These are phyloP conservation scores for Helicostylum pulchrum DNA, from an alignment of 192 early-diverging fungal genomes.

Conservation along the genomic window DNA sequence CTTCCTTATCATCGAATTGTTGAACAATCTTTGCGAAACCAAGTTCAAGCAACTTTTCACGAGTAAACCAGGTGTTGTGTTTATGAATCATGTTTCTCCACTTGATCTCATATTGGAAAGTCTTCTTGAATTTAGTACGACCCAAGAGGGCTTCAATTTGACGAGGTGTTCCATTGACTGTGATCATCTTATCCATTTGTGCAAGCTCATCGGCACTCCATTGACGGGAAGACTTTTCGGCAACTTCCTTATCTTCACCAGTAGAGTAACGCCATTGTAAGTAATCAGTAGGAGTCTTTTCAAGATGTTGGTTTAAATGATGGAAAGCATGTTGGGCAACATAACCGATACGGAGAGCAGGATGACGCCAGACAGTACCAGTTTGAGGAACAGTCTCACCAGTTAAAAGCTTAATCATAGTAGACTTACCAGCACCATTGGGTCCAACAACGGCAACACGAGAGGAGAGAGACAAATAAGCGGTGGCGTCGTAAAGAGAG, in stretches of 20 bases:
- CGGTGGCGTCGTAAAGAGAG: conserved; percentile 59
- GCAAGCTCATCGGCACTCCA: conserved; percentile 64
- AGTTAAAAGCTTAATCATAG: conserved; percentile 78
- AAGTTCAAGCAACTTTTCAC: conserved; percentile 65
- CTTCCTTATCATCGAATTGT: conserved; percentile 76
- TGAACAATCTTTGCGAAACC: conserved; percentile 76
- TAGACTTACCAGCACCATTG: conserved; percentile 86
- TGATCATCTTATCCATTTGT: conserved; percentile 60
- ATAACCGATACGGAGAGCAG: conserved; percentile 82
- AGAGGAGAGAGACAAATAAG: conserved; percentile 70
- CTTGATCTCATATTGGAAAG: conserved; percentile 82
- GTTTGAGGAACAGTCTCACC: conserved; percentile 68
- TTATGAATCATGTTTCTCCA: conserved; percentile 63
- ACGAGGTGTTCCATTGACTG: conserved; percentile 53
- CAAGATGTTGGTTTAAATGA: conserved; percentile 79
- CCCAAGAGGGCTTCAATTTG: conserved; percentile 62
- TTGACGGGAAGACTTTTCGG: conserved; percentile 65
- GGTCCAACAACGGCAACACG: conserved; percentile 80
- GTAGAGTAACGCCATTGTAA: conserved; percentile 81
- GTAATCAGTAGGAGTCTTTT: conserved; percentile 82
- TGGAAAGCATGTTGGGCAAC: conserved; percentile 88
- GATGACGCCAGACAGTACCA: conserved; percentile 76
- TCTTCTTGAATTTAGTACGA: conserved; percentile 74
- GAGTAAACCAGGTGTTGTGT: conserved; percentile 66
- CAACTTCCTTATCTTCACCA: conserved; percentile 74